Base-by-base conservation (phyloP, 2,329 filamentous ascomycete species). In the Aspergillus oerlinghausenensis region DNA sequence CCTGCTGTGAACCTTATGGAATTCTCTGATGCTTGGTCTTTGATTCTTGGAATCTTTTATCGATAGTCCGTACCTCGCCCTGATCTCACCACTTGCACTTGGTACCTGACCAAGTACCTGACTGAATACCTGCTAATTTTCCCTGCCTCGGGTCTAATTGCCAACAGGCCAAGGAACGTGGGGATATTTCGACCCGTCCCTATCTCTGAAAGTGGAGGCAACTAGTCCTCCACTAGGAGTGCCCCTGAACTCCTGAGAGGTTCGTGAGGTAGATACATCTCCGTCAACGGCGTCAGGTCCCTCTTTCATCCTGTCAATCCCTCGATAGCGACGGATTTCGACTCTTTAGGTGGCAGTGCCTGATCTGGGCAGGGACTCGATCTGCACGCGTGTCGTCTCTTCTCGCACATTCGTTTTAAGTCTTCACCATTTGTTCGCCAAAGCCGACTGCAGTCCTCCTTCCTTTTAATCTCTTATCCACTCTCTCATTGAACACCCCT, bases 181-280 rank as follows among this genome's bases (percentile, higher is more conserved):
- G 58, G 56, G 56, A 55, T 21, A 25, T 47, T 19, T 56, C 25
- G 47, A 50, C 50, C 43, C 42, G 52, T 54, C 51, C 45, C 50
- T 55, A 49, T 52, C 43, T 48, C 35, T 43, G 38, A 51, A 35
- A 53, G 60, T 61, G 60, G 60, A 63, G 56, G 58, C 54, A 43
- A 25, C 61, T 35, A 56, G 54, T 54, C 59, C 52, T 56, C 62
- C 56, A 59, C 59, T 57, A 58, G 55, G 23, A 56, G 38, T 55
- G 55, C 61, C 61, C 61, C 61, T 65, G 61, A 65, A 63, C 63
- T 64, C 63, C 63, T 65, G 61, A 63, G 61, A 58, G 60, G 54
- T 59, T 62, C 59, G 51, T 57, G 52, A 51, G 40, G 21, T 42
- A 54, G 38, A 55, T 25, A 50, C 50, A 47, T 23, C 51, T 52